Percentiles rank a stretch among this genome's conserved stretches.
Evolutionary conservation across 768 basidiomycete genomes (phyloP).

Genomic region (Leucosporidium scottii): DNA sequence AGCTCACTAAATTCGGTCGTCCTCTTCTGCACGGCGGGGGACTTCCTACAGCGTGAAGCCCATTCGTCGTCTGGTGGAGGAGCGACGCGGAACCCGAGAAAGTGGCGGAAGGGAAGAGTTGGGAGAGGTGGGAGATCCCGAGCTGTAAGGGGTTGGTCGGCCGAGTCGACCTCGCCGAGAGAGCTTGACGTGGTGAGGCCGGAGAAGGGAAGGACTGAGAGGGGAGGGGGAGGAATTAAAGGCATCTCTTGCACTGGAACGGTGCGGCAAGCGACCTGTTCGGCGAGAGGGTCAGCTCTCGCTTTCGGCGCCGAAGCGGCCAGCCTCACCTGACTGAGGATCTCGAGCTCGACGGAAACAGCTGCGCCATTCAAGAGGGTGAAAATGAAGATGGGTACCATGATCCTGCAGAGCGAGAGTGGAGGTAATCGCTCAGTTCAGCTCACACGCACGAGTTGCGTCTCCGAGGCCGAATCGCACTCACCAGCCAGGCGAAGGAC

Average conservation of each 20-base stretch:
- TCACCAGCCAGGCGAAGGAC: conserved; percentile 7
- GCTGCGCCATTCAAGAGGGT: neutral
- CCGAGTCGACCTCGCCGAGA: no score
- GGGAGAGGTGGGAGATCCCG: no score
- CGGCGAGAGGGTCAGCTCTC: neutral
- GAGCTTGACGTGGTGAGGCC: no score
- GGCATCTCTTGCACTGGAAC: neutral
- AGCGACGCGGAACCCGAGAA: neutral
- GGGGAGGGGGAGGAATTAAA: no score
- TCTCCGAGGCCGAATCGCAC: neutral
- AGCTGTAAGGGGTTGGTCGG: no score
- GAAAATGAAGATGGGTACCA: neutral
- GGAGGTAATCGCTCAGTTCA: neutral
- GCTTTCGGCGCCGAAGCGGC: no score
- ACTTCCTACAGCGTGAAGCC: conserved; percentile 4
- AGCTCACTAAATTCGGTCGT: conserved; percentile 4
- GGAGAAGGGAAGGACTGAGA: no score
- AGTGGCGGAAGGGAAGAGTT: no score
- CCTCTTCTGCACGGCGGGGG: conserved; percentile 1
- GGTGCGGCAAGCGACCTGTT: neutral
- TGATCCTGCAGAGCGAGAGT: no score
- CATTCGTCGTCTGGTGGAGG: conserved; percentile 1
- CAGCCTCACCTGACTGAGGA: neutral
- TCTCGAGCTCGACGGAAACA: neutral
- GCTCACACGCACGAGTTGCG: neutral